phyloP scores from a whole-genome alignment of 495 filamentous ascomycete genomes.

The Neurospora sublineolata region DNA sequence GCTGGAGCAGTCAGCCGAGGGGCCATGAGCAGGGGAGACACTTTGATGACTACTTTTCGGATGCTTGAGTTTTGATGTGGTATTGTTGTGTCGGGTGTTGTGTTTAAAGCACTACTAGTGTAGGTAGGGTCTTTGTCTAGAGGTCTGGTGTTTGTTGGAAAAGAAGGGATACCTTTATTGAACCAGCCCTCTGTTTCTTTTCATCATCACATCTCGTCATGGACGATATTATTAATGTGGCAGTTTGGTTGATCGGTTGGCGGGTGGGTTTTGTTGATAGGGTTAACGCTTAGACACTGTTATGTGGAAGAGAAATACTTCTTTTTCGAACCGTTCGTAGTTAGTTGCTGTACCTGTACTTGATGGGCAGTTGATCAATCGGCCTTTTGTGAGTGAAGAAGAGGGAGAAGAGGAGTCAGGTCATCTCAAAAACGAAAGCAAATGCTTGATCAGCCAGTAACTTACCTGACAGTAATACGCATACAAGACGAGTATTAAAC shows the following conservation, averaged over 20 bases:
- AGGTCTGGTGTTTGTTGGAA: background rate
- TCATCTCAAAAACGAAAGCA: too few relatives aligned
- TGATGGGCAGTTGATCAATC: too few relatives aligned
- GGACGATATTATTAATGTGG: background rate
- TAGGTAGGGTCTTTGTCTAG: background rate
- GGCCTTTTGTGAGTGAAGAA: too few relatives aligned
- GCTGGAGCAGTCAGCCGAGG: slow-evolving; percentile 12
- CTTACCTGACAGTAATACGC: too few relatives aligned
- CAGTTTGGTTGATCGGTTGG: background rate
- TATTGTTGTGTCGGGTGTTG: background rate
- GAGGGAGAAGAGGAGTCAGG: too few relatives aligned
- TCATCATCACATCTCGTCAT: background rate
- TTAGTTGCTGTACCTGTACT: too few relatives aligned
- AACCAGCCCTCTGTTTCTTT: background rate
- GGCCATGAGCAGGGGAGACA: slow-evolving; percentile 29
- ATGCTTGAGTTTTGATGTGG: slow-evolving; percentile 22
- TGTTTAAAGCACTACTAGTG: background rate
- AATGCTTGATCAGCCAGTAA: too few relatives aligned
- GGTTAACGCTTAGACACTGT: background rate
- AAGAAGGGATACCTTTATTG: background rate
- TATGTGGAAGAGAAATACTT: background rate
- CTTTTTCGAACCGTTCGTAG: background rate
- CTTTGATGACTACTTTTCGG: slow-evolving; percentile 41
- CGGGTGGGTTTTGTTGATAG: background rate
- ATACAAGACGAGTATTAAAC: too few relatives aligned